phyloP scores from a whole-genome alignment of 192 early-diverging fungal genomes.

The Coemansia sp. region DNA sequence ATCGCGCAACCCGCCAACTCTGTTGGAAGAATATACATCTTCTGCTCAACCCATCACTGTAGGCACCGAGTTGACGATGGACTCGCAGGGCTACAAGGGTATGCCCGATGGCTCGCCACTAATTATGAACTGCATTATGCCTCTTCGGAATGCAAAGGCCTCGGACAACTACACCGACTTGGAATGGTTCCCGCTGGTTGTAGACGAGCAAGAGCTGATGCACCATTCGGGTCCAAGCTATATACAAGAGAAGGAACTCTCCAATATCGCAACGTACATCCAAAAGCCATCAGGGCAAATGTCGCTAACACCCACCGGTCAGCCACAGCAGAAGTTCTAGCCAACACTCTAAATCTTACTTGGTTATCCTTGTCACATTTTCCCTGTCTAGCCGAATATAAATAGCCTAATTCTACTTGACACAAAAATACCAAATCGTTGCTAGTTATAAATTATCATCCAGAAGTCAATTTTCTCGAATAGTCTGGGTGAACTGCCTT shows the following conservation, averaged over 20 bases:
- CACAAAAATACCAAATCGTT: background rate
- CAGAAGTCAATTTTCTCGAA: background rate
- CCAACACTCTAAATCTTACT: background rate
- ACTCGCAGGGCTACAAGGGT: conserved; percentile 40
- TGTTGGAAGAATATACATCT: conserved; percentile 19
- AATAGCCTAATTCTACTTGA: background rate
- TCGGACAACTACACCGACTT: conserved; percentile 47
- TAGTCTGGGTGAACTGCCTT: conserved; percentile 38
- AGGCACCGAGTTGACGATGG: conserved; percentile 44
- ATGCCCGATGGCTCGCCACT: conserved; percentile 49
- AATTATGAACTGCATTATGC: conserved; percentile 32
- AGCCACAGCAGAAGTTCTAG: conserved; percentile 13
- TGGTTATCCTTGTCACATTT: background rate
- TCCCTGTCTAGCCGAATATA: background rate
- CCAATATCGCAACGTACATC: conserved; percentile 35
- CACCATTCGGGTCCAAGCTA: conserved; percentile 40
- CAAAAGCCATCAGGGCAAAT: conserved; percentile 30
- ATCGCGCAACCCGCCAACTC: conserved; percentile 22
- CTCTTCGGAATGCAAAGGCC: conserved; percentile 35
- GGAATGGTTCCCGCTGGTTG: conserved; percentile 52
- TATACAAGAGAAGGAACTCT: conserved; percentile 40
- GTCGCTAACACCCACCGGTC: conserved; percentile 11
- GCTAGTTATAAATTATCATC: background rate
- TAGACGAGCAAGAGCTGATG: conserved; percentile 27
- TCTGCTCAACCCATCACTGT: conserved; percentile 13